A percentile compares a stretch with the other conserved stretches of the same genome.
These are phyloP conservation scores for Nepenthes gracilis DNA, from an alignment of 148 eudicot species.

Conservation along the genomic window DNA sequence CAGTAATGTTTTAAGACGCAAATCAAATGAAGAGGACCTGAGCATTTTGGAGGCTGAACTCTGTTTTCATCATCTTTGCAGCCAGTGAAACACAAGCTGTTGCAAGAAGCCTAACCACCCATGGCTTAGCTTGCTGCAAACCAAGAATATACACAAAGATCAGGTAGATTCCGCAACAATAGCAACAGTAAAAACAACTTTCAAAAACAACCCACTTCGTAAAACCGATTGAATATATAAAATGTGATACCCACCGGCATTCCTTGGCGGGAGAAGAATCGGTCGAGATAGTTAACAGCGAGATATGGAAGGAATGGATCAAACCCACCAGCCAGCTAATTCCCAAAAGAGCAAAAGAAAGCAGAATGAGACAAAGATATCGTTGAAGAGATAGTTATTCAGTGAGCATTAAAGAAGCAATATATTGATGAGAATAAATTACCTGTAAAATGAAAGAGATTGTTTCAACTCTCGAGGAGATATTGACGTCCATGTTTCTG, in stretches of 20 bases:
- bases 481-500: background rate
- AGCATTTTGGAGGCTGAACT: conserved; percentile 19
- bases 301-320: conserved; percentile 29
- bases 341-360: background rate
- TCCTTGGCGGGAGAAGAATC: conserved; percentile 27
- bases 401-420: too few species aligned
- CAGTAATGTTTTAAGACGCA: too few species aligned
- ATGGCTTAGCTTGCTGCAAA: conserved; percentile 25
- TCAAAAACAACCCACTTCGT: background rate
- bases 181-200: background rate
- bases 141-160: background rate
- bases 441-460: conserved; percentile 15
- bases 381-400: too few species aligned
- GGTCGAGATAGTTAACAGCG: conserved; percentile 47
- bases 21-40: conserved; percentile 14
- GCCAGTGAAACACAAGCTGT: conserved; percentile 38
- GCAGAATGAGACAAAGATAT: too few species aligned
- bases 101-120: conserved; percentile 34
- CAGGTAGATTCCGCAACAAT: background rate
- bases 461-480: conserved; percentile 17
- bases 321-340: conserved; percentile 16
- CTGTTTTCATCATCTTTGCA: conserved; percentile 35
- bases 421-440: background rate
- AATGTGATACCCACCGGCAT: conserved; percentile 12
- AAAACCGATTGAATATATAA: background rate